Conservation (phyloP, 495 filamentous ascomycete genomes). For the Pseudevernia furfuracea region DNA sequence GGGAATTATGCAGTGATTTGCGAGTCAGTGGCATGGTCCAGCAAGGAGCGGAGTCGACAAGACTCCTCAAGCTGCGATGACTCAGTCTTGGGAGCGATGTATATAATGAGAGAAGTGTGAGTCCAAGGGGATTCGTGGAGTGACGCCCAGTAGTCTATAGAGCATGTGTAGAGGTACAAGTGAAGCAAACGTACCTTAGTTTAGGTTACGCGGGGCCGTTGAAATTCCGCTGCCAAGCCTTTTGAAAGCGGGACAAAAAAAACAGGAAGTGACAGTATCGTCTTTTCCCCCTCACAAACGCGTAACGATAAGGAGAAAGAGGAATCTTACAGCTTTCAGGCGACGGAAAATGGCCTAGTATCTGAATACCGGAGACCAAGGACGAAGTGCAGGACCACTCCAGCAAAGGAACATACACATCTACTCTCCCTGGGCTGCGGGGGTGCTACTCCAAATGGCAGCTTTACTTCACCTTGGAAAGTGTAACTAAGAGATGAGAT, state of each 20-base stretch:
- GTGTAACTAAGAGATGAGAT: neutral
- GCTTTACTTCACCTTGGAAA: constrained; percentile 1
- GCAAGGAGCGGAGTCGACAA: constrained; percentile 10
- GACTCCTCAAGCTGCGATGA: constrained; percentile 10
- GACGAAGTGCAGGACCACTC: neutral
- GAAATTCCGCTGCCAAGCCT: constrained; percentile 15
- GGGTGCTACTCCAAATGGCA: neutral
- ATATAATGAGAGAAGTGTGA: neutral
- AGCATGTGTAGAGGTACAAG: neutral
- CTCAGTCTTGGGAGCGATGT: neutral
- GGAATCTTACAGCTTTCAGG: neutral
- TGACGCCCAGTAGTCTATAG: neutral
- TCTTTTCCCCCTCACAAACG: neutral
- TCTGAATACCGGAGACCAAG: neutral
- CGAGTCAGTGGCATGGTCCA: constrained; percentile 14
- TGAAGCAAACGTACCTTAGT: neutral
- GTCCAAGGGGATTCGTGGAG: neutral
- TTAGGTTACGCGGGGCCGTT: neutral
- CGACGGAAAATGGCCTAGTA: neutral
- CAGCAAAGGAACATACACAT: neutral
- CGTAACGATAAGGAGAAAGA: neutral
- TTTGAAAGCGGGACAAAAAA: neutral
- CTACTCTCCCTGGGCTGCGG: neutral
- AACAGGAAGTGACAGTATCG: neutral
- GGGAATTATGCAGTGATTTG: neutral